Conservation (phyloP, 177 flowering plant species). For the Vitis hybrid region DNA sequence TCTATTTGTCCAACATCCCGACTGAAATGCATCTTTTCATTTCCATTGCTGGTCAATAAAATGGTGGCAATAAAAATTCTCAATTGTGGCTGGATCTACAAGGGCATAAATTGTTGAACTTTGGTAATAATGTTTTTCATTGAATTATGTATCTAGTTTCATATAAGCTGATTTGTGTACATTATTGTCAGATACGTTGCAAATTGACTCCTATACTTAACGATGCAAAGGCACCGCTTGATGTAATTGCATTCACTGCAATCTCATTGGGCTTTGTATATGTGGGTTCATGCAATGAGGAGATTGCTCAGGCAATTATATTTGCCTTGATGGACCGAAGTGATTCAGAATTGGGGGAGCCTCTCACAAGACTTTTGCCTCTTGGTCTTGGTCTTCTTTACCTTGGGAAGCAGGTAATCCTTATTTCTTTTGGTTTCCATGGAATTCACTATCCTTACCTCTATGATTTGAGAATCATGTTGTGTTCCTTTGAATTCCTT, state of each 20-base stretch:
- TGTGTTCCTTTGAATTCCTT: background rate
- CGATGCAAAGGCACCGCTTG: slow-evolving; percentile 82
- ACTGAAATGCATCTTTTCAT: too few species aligned
- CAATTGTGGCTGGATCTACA: too few species aligned
- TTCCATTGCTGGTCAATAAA: too few species aligned
- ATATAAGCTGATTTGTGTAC: slow-evolving; percentile 2
- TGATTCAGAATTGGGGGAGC: slow-evolving; percentile 82
- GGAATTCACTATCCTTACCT: background rate
- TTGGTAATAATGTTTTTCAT: background rate
- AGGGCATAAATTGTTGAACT: too few species aligned
- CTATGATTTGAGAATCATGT: background rate
- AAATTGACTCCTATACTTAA: slow-evolving; percentile 62
- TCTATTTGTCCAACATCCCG: too few species aligned
- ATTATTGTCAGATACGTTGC: slow-evolving; percentile 48
- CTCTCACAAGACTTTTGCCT: slow-evolving; percentile 82
- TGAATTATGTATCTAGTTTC: background rate
- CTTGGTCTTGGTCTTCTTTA: slow-evolving; percentile 93
- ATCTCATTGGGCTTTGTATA: slow-evolving; percentile 82
- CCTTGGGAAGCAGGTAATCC: slow-evolving; percentile 92
- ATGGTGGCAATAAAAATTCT: too few species aligned
- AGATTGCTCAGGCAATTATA: slow-evolving; percentile 91
- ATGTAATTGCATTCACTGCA: slow-evolving; percentile 89
- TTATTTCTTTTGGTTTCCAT: background rate
- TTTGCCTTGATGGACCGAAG: slow-evolving; percentile 87
- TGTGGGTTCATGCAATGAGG: slow-evolving; percentile 96